These are phyloP conservation scores for Vitis hybrid DNA, from an alignment of 177 flowering plant species.

Conservation along the genomic window DNA sequence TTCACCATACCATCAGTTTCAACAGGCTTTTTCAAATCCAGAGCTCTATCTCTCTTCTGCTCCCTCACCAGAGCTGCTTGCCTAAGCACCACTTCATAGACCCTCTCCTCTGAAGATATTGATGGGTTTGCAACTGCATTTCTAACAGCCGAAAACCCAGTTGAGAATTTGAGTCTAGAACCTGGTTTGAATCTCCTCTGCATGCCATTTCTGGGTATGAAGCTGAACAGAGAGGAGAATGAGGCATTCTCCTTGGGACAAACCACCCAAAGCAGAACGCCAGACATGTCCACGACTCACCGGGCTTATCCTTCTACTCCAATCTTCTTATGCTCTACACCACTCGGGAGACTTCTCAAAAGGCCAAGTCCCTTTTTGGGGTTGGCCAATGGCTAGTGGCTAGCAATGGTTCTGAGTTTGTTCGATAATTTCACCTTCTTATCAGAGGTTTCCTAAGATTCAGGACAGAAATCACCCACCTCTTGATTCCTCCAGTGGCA, in stretches of 20 bases:
- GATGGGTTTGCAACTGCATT: constrained; percentile 19
- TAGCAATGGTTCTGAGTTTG: neutral
- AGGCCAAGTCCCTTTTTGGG: neutral
- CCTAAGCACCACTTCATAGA: constrained; percentile 28
- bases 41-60: constrained; percentile 5
- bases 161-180: constrained; percentile 16
- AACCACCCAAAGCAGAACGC: constrained; percentile 33
- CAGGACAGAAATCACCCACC: neutral
- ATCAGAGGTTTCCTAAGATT: neutral
- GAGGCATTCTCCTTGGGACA: constrained; percentile 25
- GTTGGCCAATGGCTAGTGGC: neutral
- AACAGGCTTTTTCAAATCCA: constrained; percentile 1
- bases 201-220: constrained; percentile 14
- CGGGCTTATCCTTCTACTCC: neutral
- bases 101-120: constrained; percentile 25
- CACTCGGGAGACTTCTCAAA: neutral
- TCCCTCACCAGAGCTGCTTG: constrained; percentile 27
- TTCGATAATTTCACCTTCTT: neutral
- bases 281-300: constrained; percentile 24
- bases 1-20: neutral
- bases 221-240: constrained; percentile 15
- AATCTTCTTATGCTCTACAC: neutral
- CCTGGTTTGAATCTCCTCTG: constrained; percentile 3
- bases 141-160: constrained; percentile 16
- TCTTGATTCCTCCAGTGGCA: too few relatives aligned